Base-by-base conservation (phyloP, 1,284 basidiomycete species). In the Ustilago cynodontis region DNA sequence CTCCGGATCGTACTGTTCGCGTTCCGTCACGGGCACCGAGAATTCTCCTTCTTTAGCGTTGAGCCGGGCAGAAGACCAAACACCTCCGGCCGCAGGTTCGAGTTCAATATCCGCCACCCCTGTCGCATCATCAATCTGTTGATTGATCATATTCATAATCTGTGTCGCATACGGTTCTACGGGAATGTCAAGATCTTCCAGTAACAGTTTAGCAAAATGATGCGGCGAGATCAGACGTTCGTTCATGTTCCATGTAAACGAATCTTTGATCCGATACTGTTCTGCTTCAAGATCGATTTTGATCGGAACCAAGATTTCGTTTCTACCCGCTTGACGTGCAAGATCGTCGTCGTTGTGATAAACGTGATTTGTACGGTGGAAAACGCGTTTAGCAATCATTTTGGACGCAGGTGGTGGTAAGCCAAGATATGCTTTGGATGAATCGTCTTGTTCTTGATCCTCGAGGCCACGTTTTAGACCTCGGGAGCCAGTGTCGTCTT, bases 241-340 rank as follows among this genome's bases (percentile, higher is more conserved):
- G 88, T 93, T 90, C 58, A 95, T 87, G 83, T 98, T 97, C 96
- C 96, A 99, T n/a, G 94, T 90, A 86, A 99, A 98, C 76, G 93
- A 93, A 83, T 99, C 96, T 64, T 94, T 92, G 85, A 99, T 91
- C 81, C 95, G 90, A 83, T 94, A 93, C 0, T 92, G 92, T 9
- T 94, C 93, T 4, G 95, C 95, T 84, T 98, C 95, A 78, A 98
- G 91, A 82, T 98, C 95, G 66, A 99, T 92, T 53, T 93, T 92
- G 74, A 99, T 94, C 10, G 96, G 96, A 4, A 98, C 91, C 28
- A 96, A 90, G 2, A 92, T 88, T 5, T 92, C 90, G 26, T 90
- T 89, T 70, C 70, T 58, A 3, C 68, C 62, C 13, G 83, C 81
- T 49, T 81, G 78, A 26, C 76, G 71, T 22, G 59, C 62, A 20